A percentile compares a stretch with the other conserved stretches of the same genome.
phyloP scores from a whole-genome alignment of 176 grass and related monocot genomes.

The Olyra latifolia region DNA sequence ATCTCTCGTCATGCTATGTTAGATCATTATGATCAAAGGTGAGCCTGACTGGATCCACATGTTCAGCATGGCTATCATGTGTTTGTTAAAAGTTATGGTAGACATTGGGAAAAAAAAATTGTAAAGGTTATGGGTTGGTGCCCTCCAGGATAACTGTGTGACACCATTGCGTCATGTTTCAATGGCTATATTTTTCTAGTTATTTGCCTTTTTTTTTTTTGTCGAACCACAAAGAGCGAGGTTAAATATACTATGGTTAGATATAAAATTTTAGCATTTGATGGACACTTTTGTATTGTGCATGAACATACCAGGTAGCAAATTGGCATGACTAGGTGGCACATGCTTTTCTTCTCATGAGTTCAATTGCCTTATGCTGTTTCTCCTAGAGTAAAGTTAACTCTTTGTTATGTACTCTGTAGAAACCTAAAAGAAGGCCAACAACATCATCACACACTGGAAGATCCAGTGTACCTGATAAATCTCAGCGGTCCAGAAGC shows the following conservation, averaged over 20 bases:
- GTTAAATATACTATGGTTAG: not conserved
- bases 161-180: constrained; percentile 13
- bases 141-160: not conserved
- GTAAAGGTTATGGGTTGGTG: not conserved
- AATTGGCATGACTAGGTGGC: not conserved
- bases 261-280: not conserved
- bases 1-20: constrained; percentile 6
- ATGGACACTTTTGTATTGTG: not conserved
- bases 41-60: not conserved
- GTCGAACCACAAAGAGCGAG: not conserved
- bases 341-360: not conserved
- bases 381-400: constrained; percentile 35
- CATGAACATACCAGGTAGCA: constrained; percentile 6
- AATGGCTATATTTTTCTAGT: not conserved
- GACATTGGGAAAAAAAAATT: constrained; percentile 7
- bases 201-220: constrained; percentile 4
- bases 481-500: constrained; percentile 91
- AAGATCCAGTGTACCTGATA: constrained; percentile 81
- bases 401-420: constrained; percentile 23
- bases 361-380: not conserved
- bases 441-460: constrained; percentile 67
- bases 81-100: constrained; percentile 19
- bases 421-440: constrained; percentile 93
- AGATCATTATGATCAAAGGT: constrained; percentile 3
- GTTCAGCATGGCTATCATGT: not conserved